Conservation (phyloP, 768 basidiomycete genomes). For the Boletus sp. region DNA sequence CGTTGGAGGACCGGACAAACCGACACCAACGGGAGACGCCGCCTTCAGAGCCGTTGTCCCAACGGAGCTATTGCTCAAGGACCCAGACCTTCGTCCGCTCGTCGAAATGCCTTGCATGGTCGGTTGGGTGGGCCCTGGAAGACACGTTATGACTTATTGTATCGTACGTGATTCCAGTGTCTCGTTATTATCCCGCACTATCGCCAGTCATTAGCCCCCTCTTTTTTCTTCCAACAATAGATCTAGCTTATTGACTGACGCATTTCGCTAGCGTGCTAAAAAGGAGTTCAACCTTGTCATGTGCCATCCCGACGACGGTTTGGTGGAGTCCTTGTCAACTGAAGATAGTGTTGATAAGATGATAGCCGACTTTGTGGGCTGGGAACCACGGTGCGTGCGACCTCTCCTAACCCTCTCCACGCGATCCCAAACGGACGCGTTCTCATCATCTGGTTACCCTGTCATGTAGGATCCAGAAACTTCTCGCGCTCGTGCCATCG, state of each 20-base stretch:
- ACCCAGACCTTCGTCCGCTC: conserved; percentile 51
- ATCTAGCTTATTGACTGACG: not conserved
- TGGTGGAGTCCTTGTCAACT: conserved; percentile 45
- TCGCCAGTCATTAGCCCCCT: not conserved
- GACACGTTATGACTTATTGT: conserved; percentile 45
- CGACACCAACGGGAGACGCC: conserved; percentile 58
- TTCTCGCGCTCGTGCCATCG: conserved; percentile 44
- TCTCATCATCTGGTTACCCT: not conserved
- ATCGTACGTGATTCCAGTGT: conserved; percentile 34
- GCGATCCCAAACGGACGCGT: not conserved
- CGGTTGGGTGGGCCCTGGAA: conserved; percentile 56
- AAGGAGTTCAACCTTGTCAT: conserved; percentile 48
- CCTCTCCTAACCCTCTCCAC: not conserved
- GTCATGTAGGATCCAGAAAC: conserved; percentile 40
- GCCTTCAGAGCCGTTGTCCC: conserved; percentile 59
- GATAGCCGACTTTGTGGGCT: conserved; percentile 44
- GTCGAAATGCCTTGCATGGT: conserved; percentile 54
- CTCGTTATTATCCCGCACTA: not conserved
- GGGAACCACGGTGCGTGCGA: conserved; percentile 45
- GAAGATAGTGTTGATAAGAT: conserved; percentile 46
- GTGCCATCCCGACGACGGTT: conserved; percentile 38
- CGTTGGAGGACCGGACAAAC: conserved; percentile 45
- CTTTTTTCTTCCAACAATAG: not conserved
- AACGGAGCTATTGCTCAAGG: conserved; percentile 41
- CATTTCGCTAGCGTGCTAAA: conserved; percentile 29